Evolutionary conservation across 1,284 basidiomycete genomes (phyloP).

Genomic region (Sanguinoderma infundibulare): DNA sequence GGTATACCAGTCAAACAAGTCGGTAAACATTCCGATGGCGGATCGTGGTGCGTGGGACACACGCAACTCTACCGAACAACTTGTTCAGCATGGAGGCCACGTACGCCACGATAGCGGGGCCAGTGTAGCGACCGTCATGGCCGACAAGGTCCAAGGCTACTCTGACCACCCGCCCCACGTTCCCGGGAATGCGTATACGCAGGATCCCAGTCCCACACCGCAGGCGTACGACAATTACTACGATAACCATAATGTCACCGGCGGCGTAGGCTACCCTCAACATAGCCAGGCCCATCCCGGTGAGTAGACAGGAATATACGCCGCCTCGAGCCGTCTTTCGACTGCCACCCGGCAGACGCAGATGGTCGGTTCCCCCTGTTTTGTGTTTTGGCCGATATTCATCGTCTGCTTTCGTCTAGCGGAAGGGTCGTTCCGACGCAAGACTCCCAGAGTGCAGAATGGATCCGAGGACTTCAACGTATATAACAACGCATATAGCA

Average conservation of each 20-base stretch:
- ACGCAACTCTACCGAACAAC: conserved; percentile 55
- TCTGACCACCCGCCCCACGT: conserved; percentile 30
- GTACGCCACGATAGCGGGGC: conserved; percentile 51
- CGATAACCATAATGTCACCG: conserved; percentile 22
- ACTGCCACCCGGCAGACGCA: conserved; percentile 24
- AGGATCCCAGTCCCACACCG: conserved; percentile 50
- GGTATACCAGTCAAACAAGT: conserved; percentile 62
- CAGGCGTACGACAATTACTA: conserved; percentile 34
- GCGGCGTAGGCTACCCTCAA: conserved; percentile 42
- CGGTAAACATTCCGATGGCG: conserved; percentile 69
- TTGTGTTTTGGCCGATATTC: conserved; percentile 19
- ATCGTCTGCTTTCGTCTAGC: conserved; percentile 41
- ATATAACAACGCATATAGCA: conserved; percentile 12
- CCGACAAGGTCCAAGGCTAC: conserved; percentile 51
- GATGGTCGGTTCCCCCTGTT: conserved; percentile 25
- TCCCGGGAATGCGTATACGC: conserved; percentile 44
- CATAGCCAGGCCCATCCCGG: conserved; percentile 53
- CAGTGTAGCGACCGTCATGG: conserved; percentile 61
- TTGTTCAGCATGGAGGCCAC: conserved; percentile 32
- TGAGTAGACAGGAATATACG: conserved; percentile 36
- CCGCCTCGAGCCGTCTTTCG: conserved; percentile 14
- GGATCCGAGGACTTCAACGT: conserved; percentile 30
- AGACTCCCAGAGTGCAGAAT: conserved; percentile 49
- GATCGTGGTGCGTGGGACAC: conserved; percentile 76
- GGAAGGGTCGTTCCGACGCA: conserved; percentile 56